Evolutionary conservation across 768 basidiomycete species (phyloP).

Genomic region (Lactarius sp.): DNA sequence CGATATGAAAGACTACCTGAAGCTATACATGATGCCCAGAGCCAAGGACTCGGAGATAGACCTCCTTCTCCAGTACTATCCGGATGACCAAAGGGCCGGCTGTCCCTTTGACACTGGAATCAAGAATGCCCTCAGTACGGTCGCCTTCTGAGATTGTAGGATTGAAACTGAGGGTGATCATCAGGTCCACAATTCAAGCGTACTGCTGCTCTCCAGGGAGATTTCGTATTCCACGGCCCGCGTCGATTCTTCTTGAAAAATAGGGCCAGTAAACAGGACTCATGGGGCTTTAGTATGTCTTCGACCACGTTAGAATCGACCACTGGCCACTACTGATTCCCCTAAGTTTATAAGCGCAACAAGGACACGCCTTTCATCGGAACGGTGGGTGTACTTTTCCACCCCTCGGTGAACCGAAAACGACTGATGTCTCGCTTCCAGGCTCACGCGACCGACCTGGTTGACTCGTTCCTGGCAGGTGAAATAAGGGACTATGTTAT

Average conservation of each 20-base stretch:
- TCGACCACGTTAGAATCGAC: background rate
- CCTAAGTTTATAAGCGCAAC: conserved; percentile 20
- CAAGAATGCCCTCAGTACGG: conserved; percentile 30
- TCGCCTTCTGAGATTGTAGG: background rate
- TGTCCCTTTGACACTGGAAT: conserved; percentile 25
- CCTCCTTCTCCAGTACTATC: conserved; percentile 27
- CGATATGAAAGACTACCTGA: conserved; percentile 12
- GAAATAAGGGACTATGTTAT: conserved; percentile 24
- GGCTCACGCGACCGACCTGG: conserved; percentile 14
- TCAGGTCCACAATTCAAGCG: conserved; percentile 25
- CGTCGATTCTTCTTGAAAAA: conserved; percentile 18
- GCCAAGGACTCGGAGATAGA: conserved; percentile 24
- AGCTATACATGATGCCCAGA: conserved; percentile 27
- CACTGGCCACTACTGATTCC: background rate
- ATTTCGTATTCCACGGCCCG: conserved; percentile 25
- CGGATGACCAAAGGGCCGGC: conserved; percentile 19
- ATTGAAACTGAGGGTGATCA: background rate
- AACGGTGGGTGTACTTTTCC: conserved; percentile 5
- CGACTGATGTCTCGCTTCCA: background rate
- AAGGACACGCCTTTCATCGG: conserved; percentile 21
- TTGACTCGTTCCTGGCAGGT: conserved; percentile 9
- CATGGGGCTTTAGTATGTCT: conserved; percentile 22
- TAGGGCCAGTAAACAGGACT: conserved; percentile 14
- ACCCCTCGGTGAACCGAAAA: too few relatives aligned
- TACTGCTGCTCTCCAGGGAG: conserved; percentile 19